Evolutionary conservation across 2,329 filamentous ascomycete species (phyloP), one percentile per base, ranked within the genome.

Genomic region (Elsinoe fawcettii): DNA sequence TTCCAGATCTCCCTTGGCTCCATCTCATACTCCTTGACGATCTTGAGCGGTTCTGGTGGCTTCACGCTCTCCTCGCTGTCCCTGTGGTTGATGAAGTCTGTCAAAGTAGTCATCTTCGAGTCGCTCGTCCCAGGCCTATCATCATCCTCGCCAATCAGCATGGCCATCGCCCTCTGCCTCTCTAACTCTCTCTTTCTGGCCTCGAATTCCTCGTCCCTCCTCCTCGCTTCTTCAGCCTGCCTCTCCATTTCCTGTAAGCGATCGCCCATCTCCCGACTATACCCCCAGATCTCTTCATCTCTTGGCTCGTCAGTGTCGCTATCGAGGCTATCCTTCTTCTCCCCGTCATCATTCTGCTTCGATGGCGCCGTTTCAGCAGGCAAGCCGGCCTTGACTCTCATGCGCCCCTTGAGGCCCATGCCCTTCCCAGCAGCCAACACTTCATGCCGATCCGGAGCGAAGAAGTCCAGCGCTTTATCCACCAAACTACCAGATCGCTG

Each of bases 1-100:
- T 53, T 39, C 49, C 49, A 53, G 49, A 53, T 53, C 30, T 53
- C 32, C 14, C 49, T 39, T 30, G 49, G 49, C 16, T 53, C 49
- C 20, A 3, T n/a, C 25, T 34, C 49, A 3, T n/a, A 20, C 16
- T 53, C 16, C 32, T 53, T 53, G 14, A 30, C 22, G 18, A 53
- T 39, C 16, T 37, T 39, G 3, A 53, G 32, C 18, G 49, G 49
- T 6, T 18, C 36, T 25, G 37, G 39, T 36, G 22, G 53, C 36
- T 32, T 43, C 7, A 55, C 53, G 39, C 36, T 55, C 36, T 55
- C 53, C 22, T 30, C n/a, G 18, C 53, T 46, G 23, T 32, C 53
- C 23, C 53, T 43, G 37, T 39, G 25, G 14, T 56, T 32, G 16
- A 56, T 56, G 27, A 56, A 56, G 9, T 56, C 37, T 11, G 39